These are phyloP conservation scores for Petunia secreta DNA, from an alignment of 257 asterid genomes.

Conservation along the genomic window DNA sequence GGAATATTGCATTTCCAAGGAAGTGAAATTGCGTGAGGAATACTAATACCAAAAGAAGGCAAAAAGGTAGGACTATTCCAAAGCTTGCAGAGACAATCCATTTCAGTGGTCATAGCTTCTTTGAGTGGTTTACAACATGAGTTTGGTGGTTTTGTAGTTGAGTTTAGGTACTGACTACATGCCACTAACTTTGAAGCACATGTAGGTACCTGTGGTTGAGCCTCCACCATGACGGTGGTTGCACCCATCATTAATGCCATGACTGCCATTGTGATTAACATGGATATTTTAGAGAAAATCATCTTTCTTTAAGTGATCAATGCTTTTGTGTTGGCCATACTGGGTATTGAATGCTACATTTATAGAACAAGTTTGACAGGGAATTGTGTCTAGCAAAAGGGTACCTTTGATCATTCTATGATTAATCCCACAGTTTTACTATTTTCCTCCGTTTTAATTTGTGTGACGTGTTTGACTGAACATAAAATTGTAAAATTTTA, in stretches of 20 bases:
- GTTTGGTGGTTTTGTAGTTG: slow-evolving; percentile 44
- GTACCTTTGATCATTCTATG: too few relatives aligned
- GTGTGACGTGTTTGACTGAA: too few relatives aligned
- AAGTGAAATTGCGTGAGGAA: slow-evolving; percentile 52
- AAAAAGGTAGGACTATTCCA: slow-evolving; percentile 29
- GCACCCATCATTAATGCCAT: slow-evolving; percentile 27
- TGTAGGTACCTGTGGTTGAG: slow-evolving; percentile 30
- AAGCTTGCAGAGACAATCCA: slow-evolving; percentile 52
- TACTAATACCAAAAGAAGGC: slow-evolving; percentile 29
- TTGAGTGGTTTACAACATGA: slow-evolving; percentile 48
- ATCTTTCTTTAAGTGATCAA: slow-evolving; percentile 7
- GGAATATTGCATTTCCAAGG: slow-evolving; percentile 43
- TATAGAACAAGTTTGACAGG: too few relatives aligned
- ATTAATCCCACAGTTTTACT: too few relatives aligned
- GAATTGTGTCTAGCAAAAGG: too few relatives aligned
- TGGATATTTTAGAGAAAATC: slow-evolving; percentile 25
- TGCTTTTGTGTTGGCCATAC: too few relatives aligned
- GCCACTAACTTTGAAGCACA: slow-evolving; percentile 43
- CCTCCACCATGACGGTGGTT: slow-evolving; percentile 31
- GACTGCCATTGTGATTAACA: slow-evolving; percentile 22
- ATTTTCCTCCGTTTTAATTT: too few relatives aligned
- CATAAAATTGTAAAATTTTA: too few relatives aligned
- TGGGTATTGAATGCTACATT: too few relatives aligned
- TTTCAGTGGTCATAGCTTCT: slow-evolving; percentile 43
- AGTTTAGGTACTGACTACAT: slow-evolving; percentile 31